A percentile compares a stretch with the other conserved stretches of the same genome.
Conservation (phyloP, 2,329 filamentous ascomycete species). For the Leptographium procerum region DNA sequence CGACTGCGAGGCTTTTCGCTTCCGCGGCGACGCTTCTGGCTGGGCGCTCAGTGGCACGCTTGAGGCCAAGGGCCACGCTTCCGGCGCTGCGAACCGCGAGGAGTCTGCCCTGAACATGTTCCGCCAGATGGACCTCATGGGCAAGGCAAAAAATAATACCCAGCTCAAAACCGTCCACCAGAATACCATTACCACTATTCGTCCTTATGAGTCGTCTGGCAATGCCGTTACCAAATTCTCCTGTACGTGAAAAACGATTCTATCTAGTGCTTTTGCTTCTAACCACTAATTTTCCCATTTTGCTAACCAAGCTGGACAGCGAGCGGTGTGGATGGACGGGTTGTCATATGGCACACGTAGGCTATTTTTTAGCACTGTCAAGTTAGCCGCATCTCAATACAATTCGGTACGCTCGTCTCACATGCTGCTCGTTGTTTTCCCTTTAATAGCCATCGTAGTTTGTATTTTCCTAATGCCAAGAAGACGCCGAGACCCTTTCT, state of each 20-base stretch:
- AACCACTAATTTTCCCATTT: background rate
- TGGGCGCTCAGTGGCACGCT: slow-evolving; percentile 79
- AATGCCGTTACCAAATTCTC: slow-evolving; percentile 67
- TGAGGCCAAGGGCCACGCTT: slow-evolving; percentile 56
- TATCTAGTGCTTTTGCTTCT: slow-evolving; percentile 3
- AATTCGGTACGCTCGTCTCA: background rate
- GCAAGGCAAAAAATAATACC: slow-evolving; percentile 82
- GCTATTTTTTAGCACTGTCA: background rate
- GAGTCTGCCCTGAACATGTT: slow-evolving; percentile 98
- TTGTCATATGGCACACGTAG: slow-evolving; percentile 67
- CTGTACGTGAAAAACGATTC: slow-evolving; percentile 65
- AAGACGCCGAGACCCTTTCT: background rate
- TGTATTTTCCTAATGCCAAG: background rate
- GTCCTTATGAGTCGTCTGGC: slow-evolving; percentile 58
- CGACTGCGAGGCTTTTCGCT: slow-evolving; percentile 80
- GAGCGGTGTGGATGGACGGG: slow-evolving; percentile 70
- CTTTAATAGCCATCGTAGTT: background rate
- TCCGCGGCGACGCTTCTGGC: slow-evolving; percentile 64
- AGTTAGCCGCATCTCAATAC: background rate
- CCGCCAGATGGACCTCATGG: slow-evolving; percentile 95
- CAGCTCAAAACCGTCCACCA: slow-evolving; percentile 93
- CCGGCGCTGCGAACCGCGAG: slow-evolving; percentile 57
- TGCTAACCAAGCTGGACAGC: slow-evolving; percentile 41
- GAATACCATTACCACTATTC: slow-evolving; percentile 83
- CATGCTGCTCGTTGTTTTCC: background rate